Conservation (phyloP, 352 stramenopile species). For the Globisporangium cederbergense region DNA sequence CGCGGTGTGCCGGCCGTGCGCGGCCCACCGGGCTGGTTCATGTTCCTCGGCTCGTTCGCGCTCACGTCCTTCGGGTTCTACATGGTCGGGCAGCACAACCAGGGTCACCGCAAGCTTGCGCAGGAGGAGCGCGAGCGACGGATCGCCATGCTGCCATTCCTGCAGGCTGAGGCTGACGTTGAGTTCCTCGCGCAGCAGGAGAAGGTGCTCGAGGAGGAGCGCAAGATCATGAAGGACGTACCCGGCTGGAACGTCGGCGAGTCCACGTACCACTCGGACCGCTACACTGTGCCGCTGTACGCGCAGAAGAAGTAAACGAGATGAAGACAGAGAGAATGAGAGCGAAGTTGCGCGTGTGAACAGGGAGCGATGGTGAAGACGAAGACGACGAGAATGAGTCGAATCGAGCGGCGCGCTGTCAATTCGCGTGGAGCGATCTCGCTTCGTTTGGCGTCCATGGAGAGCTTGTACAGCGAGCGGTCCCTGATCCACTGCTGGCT, state of each 20-base stretch:
- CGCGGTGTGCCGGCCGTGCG: slow-evolving; percentile 61
- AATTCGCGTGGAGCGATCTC: too few relatives aligned
- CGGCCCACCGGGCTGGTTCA: slow-evolving; percentile 71
- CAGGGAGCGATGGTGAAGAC: not conserved
- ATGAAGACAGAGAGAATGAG: not conserved
- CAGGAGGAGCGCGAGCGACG: slow-evolving; percentile 90
- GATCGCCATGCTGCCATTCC: slow-evolving; percentile 90
- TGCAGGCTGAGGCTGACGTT: slow-evolving; percentile 96
- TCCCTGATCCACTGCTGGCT: not conserved
- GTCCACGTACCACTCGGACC: slow-evolving; percentile 86
- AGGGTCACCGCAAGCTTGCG: slow-evolving; percentile 54
- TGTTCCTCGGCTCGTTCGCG: slow-evolving; percentile 72
- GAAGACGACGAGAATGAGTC: not conserved
- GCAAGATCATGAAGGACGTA: slow-evolving; percentile 95
- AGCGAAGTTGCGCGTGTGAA: too few relatives aligned
- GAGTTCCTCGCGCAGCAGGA: slow-evolving; percentile 85
- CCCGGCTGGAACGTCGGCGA: slow-evolving; percentile 88
- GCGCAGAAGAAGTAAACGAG: slow-evolving; percentile 64
- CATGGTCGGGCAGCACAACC: slow-evolving; percentile 76
- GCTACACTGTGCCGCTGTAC: slow-evolving; percentile 78
- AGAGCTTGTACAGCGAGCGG: too few relatives aligned
- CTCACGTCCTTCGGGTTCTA: slow-evolving; percentile 76
- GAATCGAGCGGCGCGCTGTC: too few relatives aligned
- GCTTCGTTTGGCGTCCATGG: too few relatives aligned
- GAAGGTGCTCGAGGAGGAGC: slow-evolving; percentile 88